These are phyloP conservation scores for Rhynchospora breviuscula DNA, from an alignment of 176 grass and related monocot genomes.

Conservation along the genomic window DNA sequence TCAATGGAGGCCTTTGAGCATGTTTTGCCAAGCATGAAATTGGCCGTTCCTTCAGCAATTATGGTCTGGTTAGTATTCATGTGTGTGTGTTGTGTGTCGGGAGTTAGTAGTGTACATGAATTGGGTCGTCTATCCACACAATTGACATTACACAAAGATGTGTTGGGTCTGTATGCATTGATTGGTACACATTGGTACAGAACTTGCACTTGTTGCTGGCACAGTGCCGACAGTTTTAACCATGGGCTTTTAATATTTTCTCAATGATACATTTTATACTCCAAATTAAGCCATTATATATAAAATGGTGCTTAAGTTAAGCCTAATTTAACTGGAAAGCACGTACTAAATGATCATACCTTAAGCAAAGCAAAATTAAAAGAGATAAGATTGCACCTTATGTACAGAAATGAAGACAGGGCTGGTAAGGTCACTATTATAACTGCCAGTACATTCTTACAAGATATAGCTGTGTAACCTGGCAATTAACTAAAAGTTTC, in stretches of 20 bases:
- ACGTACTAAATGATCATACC: not conserved
- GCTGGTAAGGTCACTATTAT: not conserved
- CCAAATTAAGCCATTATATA: not conserved
- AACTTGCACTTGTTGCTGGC: not conserved
- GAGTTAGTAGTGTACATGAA: not conserved
- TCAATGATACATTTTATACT: not conserved
- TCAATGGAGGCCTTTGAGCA: slow-evolving; percentile 52
- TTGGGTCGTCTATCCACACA: not conserved
- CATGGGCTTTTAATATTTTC: not conserved
- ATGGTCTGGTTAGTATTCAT: slow-evolving; percentile 75
- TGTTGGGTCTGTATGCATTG: not conserved
- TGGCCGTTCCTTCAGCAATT: slow-evolving; percentile 71
- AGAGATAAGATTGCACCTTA: not conserved
- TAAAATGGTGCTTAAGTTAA: not conserved
- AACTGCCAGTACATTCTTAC: not conserved
- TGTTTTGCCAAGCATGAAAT: slow-evolving; percentile 56
- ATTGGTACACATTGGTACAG: not conserved
- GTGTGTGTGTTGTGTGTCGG: not conserved
- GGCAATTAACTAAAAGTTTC: not conserved
- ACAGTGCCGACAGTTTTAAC: not conserved
- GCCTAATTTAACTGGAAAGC: not conserved
- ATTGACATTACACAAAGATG: not conserved
- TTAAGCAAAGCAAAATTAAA: not conserved
- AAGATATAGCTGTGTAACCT: not conserved
- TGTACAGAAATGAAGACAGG: not conserved